A percentile compares a stretch with the other conserved stretches of the same genome.
These are phyloP conservation scores for Plectosphaerella cucumerina DNA, from an alignment of 2,329 filamentous ascomycete species.

Conservation along the genomic window DNA sequence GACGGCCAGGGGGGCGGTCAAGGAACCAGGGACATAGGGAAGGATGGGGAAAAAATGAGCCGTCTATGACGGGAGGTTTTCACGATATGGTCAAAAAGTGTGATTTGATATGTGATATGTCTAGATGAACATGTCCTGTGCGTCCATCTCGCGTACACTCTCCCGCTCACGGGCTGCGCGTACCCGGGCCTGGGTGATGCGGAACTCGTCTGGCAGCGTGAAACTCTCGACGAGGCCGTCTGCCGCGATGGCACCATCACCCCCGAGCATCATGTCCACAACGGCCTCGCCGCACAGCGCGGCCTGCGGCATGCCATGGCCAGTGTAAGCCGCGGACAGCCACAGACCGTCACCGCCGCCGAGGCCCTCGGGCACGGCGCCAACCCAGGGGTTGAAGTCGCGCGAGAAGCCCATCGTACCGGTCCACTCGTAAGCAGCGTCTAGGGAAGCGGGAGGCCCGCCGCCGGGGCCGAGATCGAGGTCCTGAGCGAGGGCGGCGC, in stretches of 20 bases:
- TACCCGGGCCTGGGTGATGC: constrained; percentile 27
- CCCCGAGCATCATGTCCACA: constrained; percentile 53
- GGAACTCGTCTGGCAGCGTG: constrained; percentile 39
- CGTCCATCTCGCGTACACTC: constrained; percentile 10
- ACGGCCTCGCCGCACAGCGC: constrained; percentile 62
- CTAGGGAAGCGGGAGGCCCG: constrained; percentile 23
- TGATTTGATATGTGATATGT: background rate
- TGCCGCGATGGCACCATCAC: constrained; percentile 11
- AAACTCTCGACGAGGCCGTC: constrained; percentile 26
- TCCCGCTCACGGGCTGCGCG: constrained; percentile 10
- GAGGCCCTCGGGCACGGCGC: constrained; percentile 50
- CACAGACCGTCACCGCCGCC: constrained; percentile 55
- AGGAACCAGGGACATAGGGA: no score
- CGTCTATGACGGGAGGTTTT: no score
- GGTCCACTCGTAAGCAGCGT: constrained; percentile 64
- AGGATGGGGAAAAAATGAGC: no score
- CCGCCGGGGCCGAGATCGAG: constrained; percentile 38
- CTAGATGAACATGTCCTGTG: constrained; percentile 11
- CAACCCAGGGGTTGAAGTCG: constrained; percentile 68
- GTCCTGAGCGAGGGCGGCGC: constrained; percentile 33
- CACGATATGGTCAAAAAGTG: background rate
- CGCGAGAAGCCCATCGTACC: constrained; percentile 75
- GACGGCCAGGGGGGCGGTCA: no score
- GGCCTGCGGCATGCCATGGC: constrained; percentile 74
- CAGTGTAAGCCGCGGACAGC: constrained; percentile 64